Base-by-base conservation (phyloP, 2,329 filamentous ascomycete species). In the Alternaria gansuensis region DNA sequence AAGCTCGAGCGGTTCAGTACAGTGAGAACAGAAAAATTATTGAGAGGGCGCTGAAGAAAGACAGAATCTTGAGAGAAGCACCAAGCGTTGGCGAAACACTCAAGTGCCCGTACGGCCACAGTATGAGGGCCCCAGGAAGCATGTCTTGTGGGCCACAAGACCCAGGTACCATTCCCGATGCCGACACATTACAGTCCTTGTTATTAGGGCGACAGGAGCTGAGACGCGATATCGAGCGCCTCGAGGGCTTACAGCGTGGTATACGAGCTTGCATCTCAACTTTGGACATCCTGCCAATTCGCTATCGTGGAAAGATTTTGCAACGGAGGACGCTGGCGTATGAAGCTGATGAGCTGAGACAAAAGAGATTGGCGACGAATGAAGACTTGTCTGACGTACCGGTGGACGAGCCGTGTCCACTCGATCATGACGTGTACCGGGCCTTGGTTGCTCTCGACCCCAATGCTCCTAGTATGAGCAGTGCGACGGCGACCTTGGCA, bases 151-250 rank as follows among this genome's bases (percentile, higher is more conserved):
- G 34, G 17, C 9, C 13, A 8, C n/a, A 8, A 9, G 3, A 24
- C 31, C 14, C 21, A 21, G 28, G 34, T 21, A 24, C 9, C 9
- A 21, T 36, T 14, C 17, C 17, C 24, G 10, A 36, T 14, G 8
- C 39, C 2, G 31, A 33, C 1, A 14, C 28, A 4, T 17, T 57
- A 26, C 41, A 48, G 10, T 40, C 33, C 10, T 24, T 31, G 11
- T 21, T 57, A 24, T 3, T 53, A 0, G 33, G 8, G 11, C 50
- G 46, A 14, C 45, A 51, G 41, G 54, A 57, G 39, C 39, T 57
- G 54, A 41, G 34, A 24, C 41, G 34, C 14, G 49, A 57, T 29
- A 31, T 57, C 3, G 54, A 48, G 41, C 49, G 54, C 23, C 49
- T 57, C 2, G 49, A 45, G 17, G 34, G n/a, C 3, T 11, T 34